These are phyloP conservation scores for Pinus taeda DNA, from an alignment of 75 land plant species.

Conservation along the genomic window DNA sequence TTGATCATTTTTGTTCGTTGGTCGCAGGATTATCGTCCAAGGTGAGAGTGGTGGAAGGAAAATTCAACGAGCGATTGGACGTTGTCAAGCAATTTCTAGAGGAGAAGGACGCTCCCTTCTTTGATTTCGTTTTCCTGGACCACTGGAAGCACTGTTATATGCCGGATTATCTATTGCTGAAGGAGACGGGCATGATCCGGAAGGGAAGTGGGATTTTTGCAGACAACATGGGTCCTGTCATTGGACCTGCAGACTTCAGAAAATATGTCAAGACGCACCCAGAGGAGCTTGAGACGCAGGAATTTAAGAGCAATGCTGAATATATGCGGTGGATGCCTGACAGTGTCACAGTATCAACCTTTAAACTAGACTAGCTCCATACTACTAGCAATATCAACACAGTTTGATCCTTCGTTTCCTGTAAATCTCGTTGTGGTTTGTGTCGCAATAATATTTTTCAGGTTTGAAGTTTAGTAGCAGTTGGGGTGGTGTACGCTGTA, in stretches of 20 bases:
- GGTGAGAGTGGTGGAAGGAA: background rate
- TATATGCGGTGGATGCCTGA: conserved; percentile 2
- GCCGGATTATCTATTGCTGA: conserved; percentile 4
- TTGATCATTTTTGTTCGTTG: no score
- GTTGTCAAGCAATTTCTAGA: background rate
- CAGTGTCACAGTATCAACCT: background rate
- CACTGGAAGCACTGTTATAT: background rate
- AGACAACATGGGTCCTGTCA: background rate
- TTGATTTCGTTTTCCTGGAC: background rate
- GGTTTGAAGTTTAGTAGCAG: no score
- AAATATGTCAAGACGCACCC: conserved; percentile 5
- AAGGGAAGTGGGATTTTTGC: background rate
- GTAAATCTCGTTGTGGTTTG: no score
- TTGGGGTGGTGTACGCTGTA: no score
- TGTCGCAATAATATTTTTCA: no score
- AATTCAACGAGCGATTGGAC: background rate
- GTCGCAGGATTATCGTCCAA: background rate
- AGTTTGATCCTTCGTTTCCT: no score
- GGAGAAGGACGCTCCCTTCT: background rate
- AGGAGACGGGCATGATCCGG: background rate
- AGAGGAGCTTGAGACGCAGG: background rate
- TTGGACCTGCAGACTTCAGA: background rate
- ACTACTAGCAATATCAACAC: no score
- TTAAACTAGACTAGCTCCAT: no score
- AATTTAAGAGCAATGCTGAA: background rate